Percentiles rank a stretch among this genome's conserved stretches.
These are phyloP conservation scores for Colletotrichum sp. DNA, from an alignment of 2,329 filamentous ascomycete species.

Conservation along the genomic window DNA sequence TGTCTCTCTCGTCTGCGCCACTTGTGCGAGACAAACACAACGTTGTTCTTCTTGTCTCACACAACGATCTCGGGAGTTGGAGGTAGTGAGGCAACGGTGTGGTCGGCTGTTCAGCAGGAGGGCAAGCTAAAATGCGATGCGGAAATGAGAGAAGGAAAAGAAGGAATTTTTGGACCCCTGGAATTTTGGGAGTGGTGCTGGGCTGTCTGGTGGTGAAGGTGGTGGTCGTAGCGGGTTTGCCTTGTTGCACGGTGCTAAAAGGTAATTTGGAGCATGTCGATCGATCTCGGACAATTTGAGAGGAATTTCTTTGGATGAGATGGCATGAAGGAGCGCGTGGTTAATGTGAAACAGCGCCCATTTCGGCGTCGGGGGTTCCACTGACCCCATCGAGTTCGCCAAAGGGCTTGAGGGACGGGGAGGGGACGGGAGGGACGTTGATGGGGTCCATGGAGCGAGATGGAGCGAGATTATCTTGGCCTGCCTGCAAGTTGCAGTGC, in stretches of 20 bases:
- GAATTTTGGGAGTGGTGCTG: neutral
- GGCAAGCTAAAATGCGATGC: neutral
- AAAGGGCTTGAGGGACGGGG: neutral
- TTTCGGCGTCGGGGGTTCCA: slow-evolving; percentile 15
- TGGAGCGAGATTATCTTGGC: neutral
- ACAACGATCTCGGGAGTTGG: neutral
- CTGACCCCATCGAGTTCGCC: neutral
- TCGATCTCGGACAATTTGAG: slow-evolving; percentile 22
- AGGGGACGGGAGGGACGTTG: neutral
- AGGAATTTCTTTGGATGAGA: slow-evolving; percentile 6
- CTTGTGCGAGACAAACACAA: neutral
- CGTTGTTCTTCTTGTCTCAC: slow-evolving; percentile 1
- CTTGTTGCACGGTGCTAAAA: neutral
- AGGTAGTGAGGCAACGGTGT: neutral
- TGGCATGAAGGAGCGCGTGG: slow-evolving; percentile 15
- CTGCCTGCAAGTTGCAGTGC: neutral
- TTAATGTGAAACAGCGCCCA: slow-evolving; percentile 18
- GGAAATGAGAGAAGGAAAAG: slow-evolving; percentile 4
- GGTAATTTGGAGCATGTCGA: slow-evolving; percentile 14
- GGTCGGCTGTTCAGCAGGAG: neutral
- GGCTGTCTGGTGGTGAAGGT: neutral
- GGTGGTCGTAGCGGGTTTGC: neutral
- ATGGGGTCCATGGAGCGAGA: neutral
- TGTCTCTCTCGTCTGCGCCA: neutral
- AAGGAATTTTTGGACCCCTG: neutral